Base-by-base conservation (phyloP, 371 early-diverging fungal genomes). In the Saksenaea oblongispora region DNA sequence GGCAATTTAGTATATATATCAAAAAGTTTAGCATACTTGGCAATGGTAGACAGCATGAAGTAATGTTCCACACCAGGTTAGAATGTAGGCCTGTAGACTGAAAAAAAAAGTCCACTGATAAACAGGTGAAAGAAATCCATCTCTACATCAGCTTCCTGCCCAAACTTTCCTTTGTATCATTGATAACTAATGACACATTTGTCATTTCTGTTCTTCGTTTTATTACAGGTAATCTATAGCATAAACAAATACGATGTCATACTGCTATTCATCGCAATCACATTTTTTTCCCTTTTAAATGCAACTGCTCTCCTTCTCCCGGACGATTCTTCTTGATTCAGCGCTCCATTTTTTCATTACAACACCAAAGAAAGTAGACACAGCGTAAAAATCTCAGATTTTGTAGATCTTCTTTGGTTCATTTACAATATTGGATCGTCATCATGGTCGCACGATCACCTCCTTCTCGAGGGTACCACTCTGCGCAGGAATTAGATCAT, bases 241-340 rank as follows among this genome's bases (percentile, higher is more conserved):
- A 47, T 18, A 47, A 17, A 47, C 7, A 10, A 22, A 1, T 47
- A 47, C 51, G 51, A 47, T 31, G 31, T 31, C 31, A 31, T 31
- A 31, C 31, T 31, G 31, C 7, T 2, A 31, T 31, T 7, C 31
- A 31, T 31, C 31, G 31, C 24, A 7, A 47, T 47, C 51, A 47
- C 51, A 47, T 47, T 47, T 47, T 47, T 47, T 47, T 47, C 51
- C 17, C 51, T 47, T 47, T 47, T 26, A 47, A 47, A 47, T 47
- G 51, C 51, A 47, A 47, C 51, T 22, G 24, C 51, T 47, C 24
- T 47, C 51, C 51, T 47, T 47, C n/a, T 47, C 51, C 51, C 51
- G 51, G 51, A 47, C 24, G 51, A 47, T 47, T 47, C 24, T 47
- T 47, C 22, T 22, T 47, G 24, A 10, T 47, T 47, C 51, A 22